Conservation (phyloP, 192 early-diverging fungal genomes). For the Anaeromyces robustus region DNA sequence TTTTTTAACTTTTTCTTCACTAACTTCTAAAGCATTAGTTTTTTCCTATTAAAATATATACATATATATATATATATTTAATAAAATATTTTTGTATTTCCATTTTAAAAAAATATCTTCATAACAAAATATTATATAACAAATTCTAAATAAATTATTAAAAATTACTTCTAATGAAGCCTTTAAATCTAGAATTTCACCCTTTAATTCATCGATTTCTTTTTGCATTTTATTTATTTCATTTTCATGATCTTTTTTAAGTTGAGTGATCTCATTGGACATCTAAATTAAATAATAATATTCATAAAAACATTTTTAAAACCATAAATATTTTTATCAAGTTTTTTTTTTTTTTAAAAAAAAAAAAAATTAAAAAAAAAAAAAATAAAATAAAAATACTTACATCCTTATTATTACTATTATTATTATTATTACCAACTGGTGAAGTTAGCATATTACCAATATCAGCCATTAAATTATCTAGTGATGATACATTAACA, state of each 20-base stretch:
- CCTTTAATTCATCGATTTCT: slow-evolving; percentile 50
- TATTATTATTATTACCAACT: too few relatives aligned
- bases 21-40: slow-evolving; percentile 3
- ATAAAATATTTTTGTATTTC: too few relatives aligned
- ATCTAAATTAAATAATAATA: too few relatives aligned
- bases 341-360: too few relatives aligned
- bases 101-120: too few relatives aligned
- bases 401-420: slow-evolving; percentile 8
- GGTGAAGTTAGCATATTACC: slow-evolving; percentile 40
- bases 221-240: slow-evolving; percentile 40
- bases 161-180: slow-evolving; percentile 16
- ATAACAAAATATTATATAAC: too few relatives aligned
- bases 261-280: not conserved
- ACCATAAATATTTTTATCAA: not conserved
- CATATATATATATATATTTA: too few relatives aligned
- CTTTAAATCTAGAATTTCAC: slow-evolving; percentile 22
- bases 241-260: slow-evolving; percentile 3
- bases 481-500: slow-evolving; percentile 43
- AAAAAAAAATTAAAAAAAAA: slow-evolving; percentile 1
- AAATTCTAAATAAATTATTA: too few relatives aligned
- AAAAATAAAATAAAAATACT: not conserved
- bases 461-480: slow-evolving; percentile 61
- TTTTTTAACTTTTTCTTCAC: slow-evolving; percentile 5
- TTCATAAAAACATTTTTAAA: too few relatives aligned
- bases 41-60: not conserved